Conservation (phyloP, 2,329 filamentous ascomycete genomes). For the Alternaria infectoria region DNA sequence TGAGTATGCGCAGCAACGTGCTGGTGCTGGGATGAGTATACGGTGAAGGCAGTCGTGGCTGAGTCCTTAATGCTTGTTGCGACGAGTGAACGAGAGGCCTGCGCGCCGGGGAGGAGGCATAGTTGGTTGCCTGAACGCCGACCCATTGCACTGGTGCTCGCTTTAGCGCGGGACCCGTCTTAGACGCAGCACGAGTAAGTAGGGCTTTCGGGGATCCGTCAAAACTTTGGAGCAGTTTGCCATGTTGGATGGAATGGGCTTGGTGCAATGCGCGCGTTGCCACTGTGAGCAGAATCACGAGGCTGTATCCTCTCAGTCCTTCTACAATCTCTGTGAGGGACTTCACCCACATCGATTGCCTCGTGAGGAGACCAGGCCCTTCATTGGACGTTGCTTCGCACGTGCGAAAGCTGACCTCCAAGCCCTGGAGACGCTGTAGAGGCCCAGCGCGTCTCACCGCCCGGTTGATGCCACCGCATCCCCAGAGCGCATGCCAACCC, state of each 20-base stretch:
- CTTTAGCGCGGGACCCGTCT: background rate
- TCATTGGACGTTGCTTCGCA: slow-evolving; percentile 8
- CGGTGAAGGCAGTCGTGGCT: slow-evolving; percentile 27
- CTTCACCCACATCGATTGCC: background rate
- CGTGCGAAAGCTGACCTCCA: slow-evolving; percentile 14
- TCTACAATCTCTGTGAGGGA: background rate
- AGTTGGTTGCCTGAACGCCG: slow-evolving; percentile 7
- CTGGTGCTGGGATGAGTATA: slow-evolving; percentile 6
- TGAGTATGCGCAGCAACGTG: slow-evolving; percentile 22
- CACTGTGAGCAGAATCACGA: background rate
- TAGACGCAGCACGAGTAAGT: background rate
- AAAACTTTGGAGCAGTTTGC: background rate
- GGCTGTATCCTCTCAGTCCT: background rate
- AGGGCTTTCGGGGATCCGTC: background rate
- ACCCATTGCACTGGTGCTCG: background rate
- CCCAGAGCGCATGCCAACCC: background rate
- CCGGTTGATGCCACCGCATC: slow-evolving; percentile 4
- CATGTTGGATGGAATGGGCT: background rate
- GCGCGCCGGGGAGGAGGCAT: background rate
- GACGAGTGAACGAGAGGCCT: slow-evolving; percentile 9
- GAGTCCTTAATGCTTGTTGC: slow-evolving; percentile 10
- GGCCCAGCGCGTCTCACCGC: slow-evolving; percentile 19
- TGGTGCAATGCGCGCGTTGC: background rate
- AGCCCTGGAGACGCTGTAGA: background rate
- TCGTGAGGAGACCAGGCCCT: background rate